Base-by-base conservation (phyloP, 768 basidiomycete species). In the Scleroderma citrinum region DNA sequence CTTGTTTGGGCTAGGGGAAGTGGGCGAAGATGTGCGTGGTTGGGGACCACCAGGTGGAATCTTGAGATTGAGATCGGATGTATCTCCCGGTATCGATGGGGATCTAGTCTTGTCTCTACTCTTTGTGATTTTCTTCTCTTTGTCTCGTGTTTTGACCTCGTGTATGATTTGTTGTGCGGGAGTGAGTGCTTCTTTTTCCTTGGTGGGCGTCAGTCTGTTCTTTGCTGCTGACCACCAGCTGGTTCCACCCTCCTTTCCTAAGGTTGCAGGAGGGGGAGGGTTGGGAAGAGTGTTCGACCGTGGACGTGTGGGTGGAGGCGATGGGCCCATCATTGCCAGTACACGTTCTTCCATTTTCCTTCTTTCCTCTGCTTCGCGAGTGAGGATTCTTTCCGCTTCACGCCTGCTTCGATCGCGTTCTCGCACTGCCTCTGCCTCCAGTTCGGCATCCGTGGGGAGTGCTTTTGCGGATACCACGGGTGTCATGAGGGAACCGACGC, bases 151-250 rank as follows among this genome's bases (percentile, higher is more conserved):
- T 59, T 90, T 87, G 16, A 85, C 71, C 7, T 92, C 88, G 49
- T 77, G 74, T 42, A 91, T 82, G 47, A 92, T 74, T 56, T 89
- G 87, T 58, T 92, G 89, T 0, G 90, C 89, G 8, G 89, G 87
- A 0, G 90, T 92, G n/a, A 88, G 78, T 1, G 71, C 65, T 13
- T 86, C 80, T 58, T 77, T 78, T 11, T 82, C 82, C 57, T 90
- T 92, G 12, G 84, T 84, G 2, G 89, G 87, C 1, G 87, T 89
- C 10, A 92, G 74, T 56, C 71, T 81, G 55, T 78, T 79, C 73
- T 87, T 91, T 17, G 88, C 80, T 3, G 79, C 72, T 11, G 76
- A 65, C 85, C 88, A 89, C 90, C 90, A 92, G 39, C 73, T 73
- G 1, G 64, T 21, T 37, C 53, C 59, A 2, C 63, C 61, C n/a